Evolutionary conservation across 441 rosid species (phyloP), one percentile per base, ranked within the genome.

Genomic region (Rhodomyrtus psidioides): DNA sequence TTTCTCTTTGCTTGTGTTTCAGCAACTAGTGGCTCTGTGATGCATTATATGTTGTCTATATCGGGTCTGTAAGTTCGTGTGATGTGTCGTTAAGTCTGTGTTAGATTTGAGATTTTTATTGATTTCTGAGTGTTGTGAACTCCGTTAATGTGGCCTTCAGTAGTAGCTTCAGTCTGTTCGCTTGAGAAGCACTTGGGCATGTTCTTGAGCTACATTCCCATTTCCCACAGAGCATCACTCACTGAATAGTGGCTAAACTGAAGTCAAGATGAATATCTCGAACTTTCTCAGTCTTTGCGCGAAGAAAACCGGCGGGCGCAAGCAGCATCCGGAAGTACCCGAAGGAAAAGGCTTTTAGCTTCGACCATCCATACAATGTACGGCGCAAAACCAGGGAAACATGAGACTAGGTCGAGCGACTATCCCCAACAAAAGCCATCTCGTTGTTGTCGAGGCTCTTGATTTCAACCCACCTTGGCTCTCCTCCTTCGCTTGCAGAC

Each of bases 291-390:
- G 49, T 65, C 26, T 9, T 34, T 5, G 79, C 44, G 8, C 13
- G 12, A 17, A 28, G 24, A 28, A 27, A 62, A 17, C 15, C 44
- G 6, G 1, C 75, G 12, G 44, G 34, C 3, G 75, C 75, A 30
- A 62, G 75, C 7, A 24, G 44, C 75, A 2, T 21, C 9, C 12
- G 7, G 8, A 65, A 65, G 79, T 26, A 65, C 21, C 46, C 0
- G 7, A 9, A 39, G 46, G 13, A 65, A 9, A 17, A 0, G 76
- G 76, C 49, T 34, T 17, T 23, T 7, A 16, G 75, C 12, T 65
- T 34, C 14, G 26, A 65, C 19, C 46, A 65, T 65, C 44, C 4
- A 17, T 34, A 13, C 1, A 39, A 0, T 3, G 0, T 65, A 65
- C 42, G 14, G 49, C 0, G 79, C 15, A 65, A 34, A 34, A 65